Percentiles rank a stretch among this genome's conserved stretches.
Evolutionary conservation across 2,329 filamentous ascomycete genomes (phyloP).

Genomic region (Dothideomycetes sp.): DNA sequence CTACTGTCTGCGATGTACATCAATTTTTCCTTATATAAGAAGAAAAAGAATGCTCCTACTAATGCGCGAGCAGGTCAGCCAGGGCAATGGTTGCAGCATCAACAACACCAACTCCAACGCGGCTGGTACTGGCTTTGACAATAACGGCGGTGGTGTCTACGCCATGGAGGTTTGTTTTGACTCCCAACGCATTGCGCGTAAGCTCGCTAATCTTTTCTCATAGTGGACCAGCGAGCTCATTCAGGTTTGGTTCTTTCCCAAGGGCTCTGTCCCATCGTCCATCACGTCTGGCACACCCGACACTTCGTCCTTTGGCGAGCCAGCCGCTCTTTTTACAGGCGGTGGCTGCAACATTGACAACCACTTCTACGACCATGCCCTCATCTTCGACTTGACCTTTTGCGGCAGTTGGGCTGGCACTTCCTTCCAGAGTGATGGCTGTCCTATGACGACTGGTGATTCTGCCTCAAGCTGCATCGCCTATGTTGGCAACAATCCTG

Average conservation of each 20-base stretch:
- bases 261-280: conserved; percentile 50
- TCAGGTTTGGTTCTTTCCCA: conserved; percentile 71
- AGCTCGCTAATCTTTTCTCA: too few species aligned
- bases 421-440: conserved; percentile 8
- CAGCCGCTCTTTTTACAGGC: conserved; percentile 48
- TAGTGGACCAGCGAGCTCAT: conserved; percentile 61
- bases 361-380: conserved; percentile 24
- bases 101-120: conserved; percentile 34
- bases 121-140: conserved; percentile 34
- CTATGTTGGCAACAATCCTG: conserved; percentile 14
- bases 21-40: conserved; percentile 19
- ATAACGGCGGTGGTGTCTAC: conserved; percentile 31
- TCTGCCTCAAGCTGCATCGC: conserved; percentile 11
- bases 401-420: conserved; percentile 19
- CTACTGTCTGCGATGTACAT: conserved; percentile 38
- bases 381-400: conserved; percentile 55
- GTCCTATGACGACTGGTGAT: conserved; percentile 8
- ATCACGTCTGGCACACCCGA: conserved; percentile 43
- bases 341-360: conserved; percentile 25
- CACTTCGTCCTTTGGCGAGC: conserved; percentile 45
- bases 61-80: conserved; percentile 5
- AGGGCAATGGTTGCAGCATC: not conserved
- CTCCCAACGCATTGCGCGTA: too few species aligned
- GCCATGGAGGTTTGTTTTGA: conserved; percentile 25
- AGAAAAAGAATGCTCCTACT: conserved; percentile 21